Evolutionary conservation across 148 eudicot genomes (phyloP).

Genomic region (Amaranthus palmeri): DNA sequence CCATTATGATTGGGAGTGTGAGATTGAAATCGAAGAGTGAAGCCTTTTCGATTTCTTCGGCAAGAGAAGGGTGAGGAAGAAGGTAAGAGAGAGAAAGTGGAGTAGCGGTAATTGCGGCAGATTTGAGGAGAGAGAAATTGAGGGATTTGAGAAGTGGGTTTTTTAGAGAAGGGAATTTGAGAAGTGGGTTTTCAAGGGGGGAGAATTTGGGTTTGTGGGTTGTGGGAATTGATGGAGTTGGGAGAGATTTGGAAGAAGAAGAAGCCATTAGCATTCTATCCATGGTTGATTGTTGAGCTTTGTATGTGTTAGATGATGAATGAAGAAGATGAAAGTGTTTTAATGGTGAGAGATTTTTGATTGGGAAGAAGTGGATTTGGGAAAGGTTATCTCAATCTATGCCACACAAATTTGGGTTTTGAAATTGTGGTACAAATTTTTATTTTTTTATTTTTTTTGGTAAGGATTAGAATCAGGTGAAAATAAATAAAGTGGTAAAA

Average conservation of each 20-base stretch:
- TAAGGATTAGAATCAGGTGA: too few species aligned
- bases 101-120: constrained; percentile 33
- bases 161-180: constrained; percentile 26
- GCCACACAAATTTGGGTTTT: constrained; percentile 23
- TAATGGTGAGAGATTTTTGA: neutral
- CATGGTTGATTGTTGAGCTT: constrained; percentile 32
- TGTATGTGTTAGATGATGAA: neutral
- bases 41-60: constrained; percentile 82
- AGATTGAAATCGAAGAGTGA: constrained; percentile 82
- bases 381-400: constrained; percentile 24
- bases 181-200: constrained; percentile 6
- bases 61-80: constrained; percentile 67
- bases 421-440: constrained; percentile 7
- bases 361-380: neutral
- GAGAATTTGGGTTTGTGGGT: constrained; percentile 32
- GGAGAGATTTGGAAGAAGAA: neutral
- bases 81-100: constrained; percentile 34
- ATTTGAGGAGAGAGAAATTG: constrained; percentile 24
- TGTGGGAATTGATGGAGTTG: constrained; percentile 9
- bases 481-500: too few species aligned
- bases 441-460: too few species aligned
- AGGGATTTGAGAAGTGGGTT: constrained; percentile 12
- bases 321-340: neutral
- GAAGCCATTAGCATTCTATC: constrained; percentile 40
- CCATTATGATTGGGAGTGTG: constrained; percentile 76